Evolutionary conservation across 495 filamentous ascomycete species (phyloP).

Genomic region (Achaetomiella virescens): DNA sequence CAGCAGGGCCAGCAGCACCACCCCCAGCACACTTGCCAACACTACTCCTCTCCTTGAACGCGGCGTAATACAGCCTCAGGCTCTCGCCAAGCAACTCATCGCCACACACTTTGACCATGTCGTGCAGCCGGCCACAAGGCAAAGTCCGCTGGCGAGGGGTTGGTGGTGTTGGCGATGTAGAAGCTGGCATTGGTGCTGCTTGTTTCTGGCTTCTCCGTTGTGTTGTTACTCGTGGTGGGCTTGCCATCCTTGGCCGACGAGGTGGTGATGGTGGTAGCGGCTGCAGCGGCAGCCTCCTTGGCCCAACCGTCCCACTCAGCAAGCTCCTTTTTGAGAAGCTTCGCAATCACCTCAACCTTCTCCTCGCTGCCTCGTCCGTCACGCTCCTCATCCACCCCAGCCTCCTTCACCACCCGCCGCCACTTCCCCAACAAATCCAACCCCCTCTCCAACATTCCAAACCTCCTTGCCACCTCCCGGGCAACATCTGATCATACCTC

Average conservation of each 20-base stretch:
- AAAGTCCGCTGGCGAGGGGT: slow-evolving; percentile 60
- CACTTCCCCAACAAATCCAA: slow-evolving; percentile 35
- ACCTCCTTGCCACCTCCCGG: slow-evolving; percentile 31
- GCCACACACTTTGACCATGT: slow-evolving; percentile 39
- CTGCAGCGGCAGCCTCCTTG: slow-evolving; percentile 21
- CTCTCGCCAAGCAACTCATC: slow-evolving; percentile 20
- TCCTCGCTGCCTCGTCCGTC: neutral
- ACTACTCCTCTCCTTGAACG: slow-evolving; percentile 44
- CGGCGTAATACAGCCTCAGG: slow-evolving; percentile 48
- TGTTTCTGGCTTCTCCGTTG: neutral
- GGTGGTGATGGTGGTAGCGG: neutral
- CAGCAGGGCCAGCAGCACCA: too few relatives aligned
- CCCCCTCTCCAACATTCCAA: slow-evolving; percentile 34
- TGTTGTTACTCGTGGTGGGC: neutral
- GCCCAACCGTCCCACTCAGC: slow-evolving; percentile 23
- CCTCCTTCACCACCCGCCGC: slow-evolving; percentile 15
- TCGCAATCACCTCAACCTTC: neutral
- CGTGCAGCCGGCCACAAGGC: slow-evolving; percentile 64
- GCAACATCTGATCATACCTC: slow-evolving; percentile 26
- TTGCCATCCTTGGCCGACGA: neutral
- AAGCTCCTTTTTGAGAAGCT: slow-evolving; percentile 11
- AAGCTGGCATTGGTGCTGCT: neutral
- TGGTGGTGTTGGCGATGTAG: slow-evolving; percentile 51
- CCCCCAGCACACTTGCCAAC: slow-evolving; percentile 41
- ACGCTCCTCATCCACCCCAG: slow-evolving; percentile 11